Base-by-base conservation (phyloP, 1,284 basidiomycete genomes). In the Melampsora occidentalis region DNA sequence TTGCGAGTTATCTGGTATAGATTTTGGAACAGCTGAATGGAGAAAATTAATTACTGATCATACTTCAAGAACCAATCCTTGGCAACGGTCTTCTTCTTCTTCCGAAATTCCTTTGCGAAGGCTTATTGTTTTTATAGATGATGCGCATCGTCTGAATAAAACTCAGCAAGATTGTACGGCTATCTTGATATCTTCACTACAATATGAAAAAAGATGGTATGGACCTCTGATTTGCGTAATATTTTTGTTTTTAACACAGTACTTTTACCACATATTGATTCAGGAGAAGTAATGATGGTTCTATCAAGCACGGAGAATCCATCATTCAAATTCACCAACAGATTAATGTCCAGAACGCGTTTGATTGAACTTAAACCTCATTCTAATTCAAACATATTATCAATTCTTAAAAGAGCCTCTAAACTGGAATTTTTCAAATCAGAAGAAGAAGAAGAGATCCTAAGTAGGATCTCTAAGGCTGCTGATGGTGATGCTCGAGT, bases 231-330 rank as follows among this genome's bases (percentile, higher is more conserved):
- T 62, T 4, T 2, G 42, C 25, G 1, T 12, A 3, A 9, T 33
- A 10, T 42, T 22, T 10, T 6, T 42, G 39, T 49, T 16, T 9
- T 42, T 63, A 65, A 25, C 48, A 39, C 5, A 75, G 72, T 72
- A 5, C 80, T 80, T 28, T 65, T 77, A 73, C 75, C 81, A 46
- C 73, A 78, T 28, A 78, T 79, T n/a, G 78, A 78, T 25, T 77
- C 76, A 66, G 78, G 81, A 5, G 76, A 79, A 72, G 73, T 79
- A 39, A 78, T 81, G 86, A 85, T 95, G 48, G 88, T 96, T 78
- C 92, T 92, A 20, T 93, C 93, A 0, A 96, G 93, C 2, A 96
- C 93, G 0, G 93, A 96, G 83, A 96, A 96, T 80, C 93, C 93
- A 0, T 93, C 91, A 0, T 96, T 95, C 85, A 75, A 81, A 31